phyloP scores from a whole-genome alignment of 257 asterid genomes.

The Sherardia arvensis region DNA sequence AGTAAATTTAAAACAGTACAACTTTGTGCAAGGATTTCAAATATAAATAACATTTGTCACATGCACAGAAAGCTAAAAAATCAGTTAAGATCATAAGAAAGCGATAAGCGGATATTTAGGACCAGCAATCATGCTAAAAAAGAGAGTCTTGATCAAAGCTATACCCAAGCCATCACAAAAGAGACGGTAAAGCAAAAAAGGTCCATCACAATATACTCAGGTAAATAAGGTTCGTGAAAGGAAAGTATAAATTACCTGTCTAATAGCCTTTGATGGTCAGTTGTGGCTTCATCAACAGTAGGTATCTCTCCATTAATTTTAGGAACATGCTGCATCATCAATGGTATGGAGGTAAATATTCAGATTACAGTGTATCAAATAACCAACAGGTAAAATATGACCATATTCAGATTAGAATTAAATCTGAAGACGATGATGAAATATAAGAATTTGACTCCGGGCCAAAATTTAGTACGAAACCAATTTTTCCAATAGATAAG shows the following conservation, averaged over 20 bases:
- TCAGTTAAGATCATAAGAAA: neutral
- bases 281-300: conserved; percentile 67
- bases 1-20: neutral
- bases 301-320: conserved; percentile 85
- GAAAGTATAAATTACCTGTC: conserved; percentile 43
- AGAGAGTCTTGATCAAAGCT: neutral
- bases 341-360: conserved; percentile 5
- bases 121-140: neutral
- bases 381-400: neutral
- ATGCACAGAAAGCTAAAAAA: neutral
- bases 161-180: neutral
- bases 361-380: neutral
- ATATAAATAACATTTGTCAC: too few relatives aligned
- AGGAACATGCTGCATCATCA: conserved; percentile 69
- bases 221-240: neutral
- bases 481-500: too few relatives aligned
- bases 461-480: too few relatives aligned
- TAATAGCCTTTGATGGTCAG: conserved; percentile 72
- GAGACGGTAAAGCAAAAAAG: neutral
- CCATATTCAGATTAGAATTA: too few relatives aligned
- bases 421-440: too few relatives aligned
- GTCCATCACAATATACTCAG: neutral
- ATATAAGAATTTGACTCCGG: neutral
- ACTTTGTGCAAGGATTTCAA: neutral
- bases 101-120: neutral